Evolutionary conservation across 805 yeast genomes (phyloP).

Genomic region (Gaillardinia entomophila): DNA sequence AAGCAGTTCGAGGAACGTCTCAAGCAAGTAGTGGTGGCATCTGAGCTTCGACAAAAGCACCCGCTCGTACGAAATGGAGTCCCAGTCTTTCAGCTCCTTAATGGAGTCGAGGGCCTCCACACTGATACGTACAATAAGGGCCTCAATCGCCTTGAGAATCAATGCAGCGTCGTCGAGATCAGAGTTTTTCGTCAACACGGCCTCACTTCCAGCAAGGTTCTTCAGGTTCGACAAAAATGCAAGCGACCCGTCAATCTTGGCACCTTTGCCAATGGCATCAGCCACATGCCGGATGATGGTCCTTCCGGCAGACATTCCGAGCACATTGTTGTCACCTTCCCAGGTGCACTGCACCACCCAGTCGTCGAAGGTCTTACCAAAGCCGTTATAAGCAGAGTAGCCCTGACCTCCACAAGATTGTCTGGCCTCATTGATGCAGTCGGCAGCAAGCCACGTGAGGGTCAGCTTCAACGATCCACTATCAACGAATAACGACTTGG

Average conservation of each 20-base stretch:
- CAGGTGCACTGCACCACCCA: constrained; percentile 46
- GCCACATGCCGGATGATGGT: constrained; percentile 28
- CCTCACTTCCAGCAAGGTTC: constrained; percentile 3
- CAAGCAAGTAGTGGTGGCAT: constrained; percentile 38
- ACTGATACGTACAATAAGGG: constrained; percentile 31
- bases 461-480: constrained; percentile 42
- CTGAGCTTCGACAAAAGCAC: constrained; percentile 37
- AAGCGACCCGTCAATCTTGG: constrained; percentile 27
- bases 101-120: constrained; percentile 22
- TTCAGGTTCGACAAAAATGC: constrained; percentile 25
- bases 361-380: constrained; percentile 39
- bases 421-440: constrained; percentile 35
- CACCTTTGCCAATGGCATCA: constrained; percentile 22
- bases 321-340: constrained; percentile 46
- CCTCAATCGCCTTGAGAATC: constrained; percentile 23
- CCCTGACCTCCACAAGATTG: constrained; percentile 47
- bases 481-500: constrained; percentile 39
- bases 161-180: constrained; percentile 11
- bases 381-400: constrained; percentile 39
- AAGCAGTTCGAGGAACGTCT: constrained; percentile 19
- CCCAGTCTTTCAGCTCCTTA: constrained; percentile 25
- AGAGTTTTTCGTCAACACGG: constrained; percentile 8
- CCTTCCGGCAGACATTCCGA: constrained; percentile 37
- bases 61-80: constrained; percentile 30
- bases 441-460: constrained; percentile 40